These are phyloP conservation scores for Pulveroboletus sp. DNA, from an alignment of 768 basidiomycete species.

Conservation along the genomic window DNA sequence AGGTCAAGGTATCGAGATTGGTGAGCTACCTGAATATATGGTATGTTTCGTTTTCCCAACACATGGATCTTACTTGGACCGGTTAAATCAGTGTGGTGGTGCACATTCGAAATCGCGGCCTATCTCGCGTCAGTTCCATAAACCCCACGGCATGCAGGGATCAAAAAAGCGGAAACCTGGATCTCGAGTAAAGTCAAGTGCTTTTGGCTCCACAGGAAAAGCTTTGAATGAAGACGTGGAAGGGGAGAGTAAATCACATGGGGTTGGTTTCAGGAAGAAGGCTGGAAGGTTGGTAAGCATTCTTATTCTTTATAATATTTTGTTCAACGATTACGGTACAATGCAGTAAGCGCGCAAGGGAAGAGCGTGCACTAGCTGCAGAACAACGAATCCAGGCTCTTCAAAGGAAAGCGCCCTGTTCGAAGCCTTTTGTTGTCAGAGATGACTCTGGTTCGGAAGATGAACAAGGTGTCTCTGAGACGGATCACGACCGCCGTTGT, in stretches of 20 bases:
- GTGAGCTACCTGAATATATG: slow-evolving; percentile 76
- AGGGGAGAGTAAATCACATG: slow-evolving; percentile 39
- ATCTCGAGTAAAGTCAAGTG: slow-evolving; percentile 56
- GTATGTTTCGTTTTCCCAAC: slow-evolving; percentile 33
- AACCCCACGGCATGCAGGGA: slow-evolving; percentile 59
- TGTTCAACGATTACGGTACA: not conserved
- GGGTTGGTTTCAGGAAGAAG: slow-evolving; percentile 68
- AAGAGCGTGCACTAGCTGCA: slow-evolving; percentile 74
- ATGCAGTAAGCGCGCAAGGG: slow-evolving; percentile 71
- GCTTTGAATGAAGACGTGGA: slow-evolving; percentile 43
- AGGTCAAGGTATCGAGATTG: slow-evolving; percentile 48
- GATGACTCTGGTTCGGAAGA: slow-evolving; percentile 34
- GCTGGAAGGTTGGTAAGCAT: slow-evolving; percentile 62
- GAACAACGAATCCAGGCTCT: slow-evolving; percentile 57
- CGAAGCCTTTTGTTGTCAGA: slow-evolving; percentile 8
- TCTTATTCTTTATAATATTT: not conserved
- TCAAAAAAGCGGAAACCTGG: slow-evolving; percentile 72
- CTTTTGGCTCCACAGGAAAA: slow-evolving; percentile 58
- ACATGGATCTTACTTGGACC: not conserved
- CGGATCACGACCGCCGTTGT: slow-evolving; percentile 49
- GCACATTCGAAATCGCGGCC: slow-evolving; percentile 66
- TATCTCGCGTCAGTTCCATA: slow-evolving; percentile 42
- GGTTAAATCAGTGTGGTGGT: slow-evolving; percentile 65
- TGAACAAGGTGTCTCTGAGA: slow-evolving; percentile 45
- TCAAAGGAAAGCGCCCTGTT: slow-evolving; percentile 29